These are phyloP conservation scores for Acer yangbiense DNA, from an alignment of 345 rosid genomes.

Conservation along the genomic window DNA sequence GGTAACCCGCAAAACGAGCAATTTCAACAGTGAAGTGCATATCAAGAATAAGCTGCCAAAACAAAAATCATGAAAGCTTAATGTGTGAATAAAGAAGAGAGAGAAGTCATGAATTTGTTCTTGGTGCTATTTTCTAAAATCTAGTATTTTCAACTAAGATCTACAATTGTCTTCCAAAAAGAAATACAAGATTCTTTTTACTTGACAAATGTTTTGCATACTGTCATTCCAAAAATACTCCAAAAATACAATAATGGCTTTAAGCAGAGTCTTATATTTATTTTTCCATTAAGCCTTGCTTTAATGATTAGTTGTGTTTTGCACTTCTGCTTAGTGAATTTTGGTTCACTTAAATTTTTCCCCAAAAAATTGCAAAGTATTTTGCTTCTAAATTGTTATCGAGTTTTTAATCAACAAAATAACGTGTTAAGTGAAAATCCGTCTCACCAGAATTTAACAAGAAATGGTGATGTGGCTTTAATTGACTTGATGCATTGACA, in stretches of 20 bases:
- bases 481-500: no score
- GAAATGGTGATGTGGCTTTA: no score
- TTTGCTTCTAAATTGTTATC: background rate
- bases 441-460: no score
- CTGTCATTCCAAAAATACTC: background rate
- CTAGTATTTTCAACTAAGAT: background rate
- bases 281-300: background rate
- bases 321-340: background rate
- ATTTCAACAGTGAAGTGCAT: constrained; percentile 99
- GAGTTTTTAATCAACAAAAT: background rate
- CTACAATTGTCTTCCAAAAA: background rate
- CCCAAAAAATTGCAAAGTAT: background rate
- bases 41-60: constrained; percentile 87
- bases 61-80: constrained; percentile 11
- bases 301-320: background rate
- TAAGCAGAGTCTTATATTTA: background rate
- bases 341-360: background rate
- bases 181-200: background rate
- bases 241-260: background rate
- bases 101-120: background rate
- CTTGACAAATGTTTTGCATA: background rate
- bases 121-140: background rate
- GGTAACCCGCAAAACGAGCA: constrained; percentile 95
- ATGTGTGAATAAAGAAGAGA: background rate
- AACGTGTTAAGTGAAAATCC: no score